Evolutionary conservation across 2,329 filamentous ascomycete genomes (phyloP), one percentile per base, ranked within the genome.

Genomic region (Ceratocystis papillata): DNA sequence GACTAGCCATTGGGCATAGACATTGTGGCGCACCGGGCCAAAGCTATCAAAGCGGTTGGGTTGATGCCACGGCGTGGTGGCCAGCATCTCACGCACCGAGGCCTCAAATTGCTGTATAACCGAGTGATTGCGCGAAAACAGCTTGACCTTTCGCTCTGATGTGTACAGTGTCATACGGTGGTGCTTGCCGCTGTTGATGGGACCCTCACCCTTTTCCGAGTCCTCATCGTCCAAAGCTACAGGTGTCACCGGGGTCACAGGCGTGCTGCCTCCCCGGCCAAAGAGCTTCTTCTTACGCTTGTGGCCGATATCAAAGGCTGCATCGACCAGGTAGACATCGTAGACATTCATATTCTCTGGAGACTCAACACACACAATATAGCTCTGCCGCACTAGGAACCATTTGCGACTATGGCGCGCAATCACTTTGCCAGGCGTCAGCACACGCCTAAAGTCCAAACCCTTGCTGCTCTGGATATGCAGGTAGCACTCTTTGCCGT

Each of bases 331-430:
- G 75, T 96, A 97, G 25, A 99, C 94, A 76, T 99, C 95, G 74
- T 96, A 96, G 44, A 97, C 95, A 72, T 96, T 93, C 88, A 97
- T 96, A 71, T 96, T 96, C 74, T 97, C 93, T 0, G 94, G 94
- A 0, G 94, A 96, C 73, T 97, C 93, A n/a, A 97, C 92, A 71
- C 93, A 96, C 57, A 96, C 93, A 68, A 99, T 87, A 73, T 99
- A 99, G 77, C 91, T 97, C 75, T 97, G 92, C 63, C 94, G 83
- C n/a, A 99, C 91, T 22, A 97, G 80, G 74, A 99, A 99, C 94
- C 94, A 99, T 75, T 96, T 96, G 20, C 91, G 90, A 68, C 85
- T 88, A 75, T 96, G 92, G 12, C 91, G 84, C 64, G 86, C 85
- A 72, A 91, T 89, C 69, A 96, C 82, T 71, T 91, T 86, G 63